Base-by-base conservation (phyloP, 805 yeast species). In the Myxozyma mucilagina region DNA sequence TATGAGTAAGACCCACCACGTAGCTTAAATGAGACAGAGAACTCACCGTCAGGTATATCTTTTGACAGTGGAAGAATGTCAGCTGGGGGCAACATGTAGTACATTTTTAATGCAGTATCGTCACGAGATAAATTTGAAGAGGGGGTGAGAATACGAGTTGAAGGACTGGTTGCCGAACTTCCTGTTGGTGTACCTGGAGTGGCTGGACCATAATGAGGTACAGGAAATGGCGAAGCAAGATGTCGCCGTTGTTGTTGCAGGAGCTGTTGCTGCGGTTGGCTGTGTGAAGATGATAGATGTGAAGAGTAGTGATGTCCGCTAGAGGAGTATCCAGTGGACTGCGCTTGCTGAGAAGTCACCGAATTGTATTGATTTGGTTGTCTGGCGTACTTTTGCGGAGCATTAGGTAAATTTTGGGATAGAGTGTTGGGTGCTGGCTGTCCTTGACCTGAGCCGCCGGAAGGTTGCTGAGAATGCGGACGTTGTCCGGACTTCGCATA, bases 161-260 rank as follows among this genome's bases (percentile, higher is more conserved):
- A 58, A 14, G 63, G 64, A 24, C 57, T 48, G 10, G 64, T 47
- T 5, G 52, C 56, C 5, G 52, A 39, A n/a, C 32, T 42, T 20
- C 44, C 63, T 7, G 66, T 52, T 3, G 66, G 63, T 13, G 63
- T 62, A 4, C 64, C 63, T 10, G 66, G 66, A 1, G 63, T 57
- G 4, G 57, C 41, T 14, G 58, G 60, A 2, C 60, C 63, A 39
- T 52, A 59, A 29, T 44, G 59, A 10, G 62, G 49, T 6, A 48
- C 57, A 1, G 63, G 59, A 36, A 59, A 62, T 29, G 64, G 66
- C 8, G 66, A 61, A 1, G 67, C 57, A 1, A 63, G 60, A 44
- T 58, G 53, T 29, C 65, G 53, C 29, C 67, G 56, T 29, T 63
- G 67, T 16, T 53, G 61, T 29, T 42, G 47, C 32, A 44, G 56